phyloP scores from a whole-genome alignment of 768 basidiomycete genomes.

The Suillus bovinus region DNA sequence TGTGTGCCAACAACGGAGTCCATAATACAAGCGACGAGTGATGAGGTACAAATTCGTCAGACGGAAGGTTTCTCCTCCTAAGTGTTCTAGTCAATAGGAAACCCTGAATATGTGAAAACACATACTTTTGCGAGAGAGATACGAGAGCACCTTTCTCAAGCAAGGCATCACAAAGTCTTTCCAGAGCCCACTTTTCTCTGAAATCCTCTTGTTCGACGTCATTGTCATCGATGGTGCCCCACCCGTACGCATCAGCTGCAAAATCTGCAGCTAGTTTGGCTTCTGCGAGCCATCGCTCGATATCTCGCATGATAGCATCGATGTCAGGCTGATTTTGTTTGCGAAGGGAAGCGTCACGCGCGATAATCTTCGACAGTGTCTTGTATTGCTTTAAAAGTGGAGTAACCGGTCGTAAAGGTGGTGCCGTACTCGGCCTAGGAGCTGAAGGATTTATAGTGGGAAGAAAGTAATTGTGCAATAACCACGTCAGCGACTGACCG shows the following conservation, averaged over 20 bases:
- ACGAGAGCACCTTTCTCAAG: constrained; percentile 75
- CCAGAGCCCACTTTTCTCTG: constrained; percentile 68
- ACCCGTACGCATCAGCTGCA: constrained; percentile 46
- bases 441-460: constrained; percentile 65
- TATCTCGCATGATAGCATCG: constrained; percentile 50
- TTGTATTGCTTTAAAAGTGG: constrained; percentile 81
- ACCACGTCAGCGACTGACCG: constrained; percentile 75
- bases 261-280: constrained; percentile 61
- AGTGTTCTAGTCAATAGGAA: constrained; percentile 12
- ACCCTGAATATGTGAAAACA: not conserved
- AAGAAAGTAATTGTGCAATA: constrained; percentile 81
- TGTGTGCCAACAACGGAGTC: constrained; percentile 60
- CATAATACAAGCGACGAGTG: constrained; percentile 58
- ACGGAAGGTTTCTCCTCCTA: constrained; percentile 56
- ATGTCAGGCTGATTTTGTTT: constrained; percentile 52
- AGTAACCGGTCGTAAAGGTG: constrained; percentile 53
- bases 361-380: constrained; percentile 55
- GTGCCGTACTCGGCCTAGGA: constrained; percentile 29
- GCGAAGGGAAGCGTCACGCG: constrained; percentile 64
- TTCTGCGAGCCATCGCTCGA: constrained; percentile 83
- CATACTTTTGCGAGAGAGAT: constrained; percentile 82
- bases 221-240: constrained; percentile 35
- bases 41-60: constrained; percentile 50
- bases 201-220: constrained; percentile 42
- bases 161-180: constrained; percentile 64